phyloP scores from a whole-genome alignment of 306 rosid species.

The Quillaja saponaria region DNA sequence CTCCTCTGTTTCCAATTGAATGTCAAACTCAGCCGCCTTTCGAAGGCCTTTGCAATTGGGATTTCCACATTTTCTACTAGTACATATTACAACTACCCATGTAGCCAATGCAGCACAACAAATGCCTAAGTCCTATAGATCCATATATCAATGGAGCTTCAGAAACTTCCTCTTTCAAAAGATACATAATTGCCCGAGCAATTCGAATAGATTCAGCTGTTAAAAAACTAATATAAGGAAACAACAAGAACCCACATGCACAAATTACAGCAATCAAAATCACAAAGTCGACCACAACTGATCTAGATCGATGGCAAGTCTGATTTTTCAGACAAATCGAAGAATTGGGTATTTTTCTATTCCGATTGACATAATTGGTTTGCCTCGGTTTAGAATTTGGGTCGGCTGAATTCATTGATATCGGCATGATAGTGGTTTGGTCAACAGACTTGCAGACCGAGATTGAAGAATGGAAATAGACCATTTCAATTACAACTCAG shows the following conservation, averaged over 20 bases:
- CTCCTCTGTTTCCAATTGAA: conserved; percentile 95
- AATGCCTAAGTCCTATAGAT: conserved; percentile 61
- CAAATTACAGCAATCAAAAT: conserved; percentile 63
- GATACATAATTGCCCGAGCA: conserved; percentile 30
- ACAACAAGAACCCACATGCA: conserved; percentile 66
- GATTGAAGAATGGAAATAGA: conserved; percentile 84
- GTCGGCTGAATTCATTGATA: conserved; percentile 50
- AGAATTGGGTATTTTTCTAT: conserved; percentile 47
- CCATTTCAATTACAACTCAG: conserved; percentile 67
- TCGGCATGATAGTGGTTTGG: conserved; percentile 59
- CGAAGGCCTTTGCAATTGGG: conserved; percentile 77
- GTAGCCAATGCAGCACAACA: conserved; percentile 67
- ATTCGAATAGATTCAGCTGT: conserved; percentile 37
- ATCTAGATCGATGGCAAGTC: conserved; percentile 76
- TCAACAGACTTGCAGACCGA: conserved; percentile 94
- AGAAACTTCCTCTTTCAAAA: conserved; percentile 69
- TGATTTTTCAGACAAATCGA: conserved; percentile 53
- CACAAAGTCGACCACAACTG: conserved; percentile 68
- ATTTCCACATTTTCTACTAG: conserved; percentile 74
- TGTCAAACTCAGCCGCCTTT: conserved; percentile 86
- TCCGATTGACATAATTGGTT: conserved; percentile 31
- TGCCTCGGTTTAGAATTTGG: conserved; percentile 54
- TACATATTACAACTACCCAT: conserved; percentile 65
- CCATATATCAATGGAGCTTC: conserved; percentile 69
- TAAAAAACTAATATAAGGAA: conserved; percentile 60